These are phyloP conservation scores for Rhizopogon vinicolor DNA, from an alignment of 768 basidiomycete species.

Conservation along the genomic window DNA sequence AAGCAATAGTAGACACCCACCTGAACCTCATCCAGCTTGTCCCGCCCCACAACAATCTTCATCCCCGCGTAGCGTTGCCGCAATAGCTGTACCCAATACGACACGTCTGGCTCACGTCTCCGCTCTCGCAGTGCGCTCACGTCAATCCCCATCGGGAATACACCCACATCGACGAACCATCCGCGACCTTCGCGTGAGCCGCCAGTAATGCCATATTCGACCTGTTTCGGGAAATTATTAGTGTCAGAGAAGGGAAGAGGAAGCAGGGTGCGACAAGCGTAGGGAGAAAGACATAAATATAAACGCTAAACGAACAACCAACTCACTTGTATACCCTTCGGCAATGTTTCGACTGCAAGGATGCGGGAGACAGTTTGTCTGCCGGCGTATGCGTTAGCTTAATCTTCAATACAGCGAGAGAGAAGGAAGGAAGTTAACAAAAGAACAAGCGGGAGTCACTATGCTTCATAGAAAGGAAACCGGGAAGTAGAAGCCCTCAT, in stretches of 20 bases:
- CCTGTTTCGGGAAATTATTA: background rate
- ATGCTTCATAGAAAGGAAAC: background rate
- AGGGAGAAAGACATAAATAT: too few relatives aligned
- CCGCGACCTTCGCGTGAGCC: constrained; percentile 25
- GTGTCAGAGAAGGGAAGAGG: background rate
- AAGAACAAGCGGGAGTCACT: background rate
- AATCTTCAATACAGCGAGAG: too few relatives aligned
- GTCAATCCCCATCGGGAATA: constrained; percentile 91
- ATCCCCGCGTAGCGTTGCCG: constrained; percentile 79
- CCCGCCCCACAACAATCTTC: constrained; percentile 83
- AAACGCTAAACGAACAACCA: background rate
- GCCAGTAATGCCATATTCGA: background rate
- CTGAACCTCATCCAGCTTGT: constrained; percentile 86
- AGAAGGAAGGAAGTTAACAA: background rate
- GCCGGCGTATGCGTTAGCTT: background rate
- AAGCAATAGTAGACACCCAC: constrained; percentile 19
- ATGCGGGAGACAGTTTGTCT: constrained; percentile 81
- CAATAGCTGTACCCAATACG: constrained; percentile 78
- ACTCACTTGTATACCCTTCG: constrained; percentile 70
- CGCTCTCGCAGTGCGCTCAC: constrained; percentile 62
- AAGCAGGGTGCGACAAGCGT: background rate
- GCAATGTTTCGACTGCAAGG: constrained; percentile 73
- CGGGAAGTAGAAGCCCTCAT: too few relatives aligned
- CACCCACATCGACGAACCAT: constrained; percentile 78
- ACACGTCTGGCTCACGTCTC: constrained; percentile 72